Conservation (phyloP, 768 basidiomycete species). For the Amanita pallidorosea region DNA sequence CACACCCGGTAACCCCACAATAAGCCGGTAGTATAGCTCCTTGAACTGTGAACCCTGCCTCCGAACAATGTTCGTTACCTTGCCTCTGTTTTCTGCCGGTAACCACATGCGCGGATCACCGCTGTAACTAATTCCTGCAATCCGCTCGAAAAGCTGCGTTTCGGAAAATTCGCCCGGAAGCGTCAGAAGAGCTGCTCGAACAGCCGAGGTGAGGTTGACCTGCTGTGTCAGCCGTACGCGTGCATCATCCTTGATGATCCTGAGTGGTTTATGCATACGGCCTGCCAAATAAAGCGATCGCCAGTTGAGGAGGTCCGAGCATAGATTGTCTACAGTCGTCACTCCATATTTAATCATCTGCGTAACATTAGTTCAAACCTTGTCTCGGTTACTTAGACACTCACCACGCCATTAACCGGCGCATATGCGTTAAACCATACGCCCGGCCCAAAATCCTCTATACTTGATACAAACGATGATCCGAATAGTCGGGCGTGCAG, state of each 20-base stretch:
- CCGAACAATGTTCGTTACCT: constrained; percentile 88
- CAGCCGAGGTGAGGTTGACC: constrained; percentile 85
- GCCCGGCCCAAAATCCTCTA: constrained; percentile 73
- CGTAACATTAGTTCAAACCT: constrained; percentile 7
- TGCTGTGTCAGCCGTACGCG: constrained; percentile 87
- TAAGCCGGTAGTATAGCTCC: constrained; percentile 76
- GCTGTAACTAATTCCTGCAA: constrained; percentile 77
- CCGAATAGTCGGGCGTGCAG: constrained; percentile 80
- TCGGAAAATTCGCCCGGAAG: constrained; percentile 80
- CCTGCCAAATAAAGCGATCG: constrained; percentile 88
- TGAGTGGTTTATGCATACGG: constrained; percentile 93
- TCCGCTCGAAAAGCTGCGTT: constrained; percentile 70
- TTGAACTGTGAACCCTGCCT: constrained; percentile 77
- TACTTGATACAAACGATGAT: constrained; percentile 64
- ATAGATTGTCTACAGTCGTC: constrained; percentile 83
- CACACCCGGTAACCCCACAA: constrained; percentile 70
- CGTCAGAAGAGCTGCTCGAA: constrained; percentile 82
- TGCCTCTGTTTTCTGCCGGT: constrained; percentile 89
- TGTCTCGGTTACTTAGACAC: constrained; percentile 19
- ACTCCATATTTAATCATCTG: constrained; percentile 96
- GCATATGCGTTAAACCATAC: constrained; percentile 96
- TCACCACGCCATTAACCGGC: constrained; percentile 72
- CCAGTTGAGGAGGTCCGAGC: constrained; percentile 89
- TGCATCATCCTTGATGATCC: constrained; percentile 88
- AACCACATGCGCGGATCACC: constrained; percentile 93